phyloP scores from a whole-genome alignment of 2,329 filamentous ascomycete species.

The Ophiostoma fasciatum region DNA sequence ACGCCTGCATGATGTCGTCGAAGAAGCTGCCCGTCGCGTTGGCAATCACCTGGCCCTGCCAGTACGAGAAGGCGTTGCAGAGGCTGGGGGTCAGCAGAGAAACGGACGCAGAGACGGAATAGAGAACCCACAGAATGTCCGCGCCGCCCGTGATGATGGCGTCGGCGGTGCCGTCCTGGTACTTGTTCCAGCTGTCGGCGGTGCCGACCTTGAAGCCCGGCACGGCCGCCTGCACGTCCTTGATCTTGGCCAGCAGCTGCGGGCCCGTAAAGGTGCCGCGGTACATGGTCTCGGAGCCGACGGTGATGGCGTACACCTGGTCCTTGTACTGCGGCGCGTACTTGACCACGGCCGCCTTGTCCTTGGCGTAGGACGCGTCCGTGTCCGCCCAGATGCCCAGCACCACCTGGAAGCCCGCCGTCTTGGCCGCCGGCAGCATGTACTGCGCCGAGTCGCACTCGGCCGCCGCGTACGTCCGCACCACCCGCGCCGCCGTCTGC shows the following conservation, averaged over 20 bases:
- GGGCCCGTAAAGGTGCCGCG: conserved; percentile 6
- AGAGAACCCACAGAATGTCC: conserved; percentile 2
- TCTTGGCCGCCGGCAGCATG: conserved; percentile 7
- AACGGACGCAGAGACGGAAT: too few relatives aligned
- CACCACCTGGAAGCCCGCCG: conserved; percentile 4
- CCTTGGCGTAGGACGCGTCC: conserved; percentile 4
- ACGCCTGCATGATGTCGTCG: conserved; percentile 7
- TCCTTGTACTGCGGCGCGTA: conserved; percentile 7
- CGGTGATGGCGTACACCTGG: conserved; percentile 9
- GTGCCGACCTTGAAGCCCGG: conserved; percentile 8
- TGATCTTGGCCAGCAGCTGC: conserved; percentile 6
- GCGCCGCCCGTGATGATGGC: conserved; percentile 4
- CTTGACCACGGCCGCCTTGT: conserved; percentile 5
- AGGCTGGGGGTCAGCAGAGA: not conserved
- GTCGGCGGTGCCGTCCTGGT: conserved; percentile 8
- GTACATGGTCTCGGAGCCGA: conserved; percentile 8
- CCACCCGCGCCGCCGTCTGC: conserved; percentile 1
- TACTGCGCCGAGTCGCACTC: conserved; percentile 7
- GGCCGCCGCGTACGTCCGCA: conserved; percentile 6
- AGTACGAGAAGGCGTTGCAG: conserved; percentile 10
- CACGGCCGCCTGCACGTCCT: conserved; percentile 3
- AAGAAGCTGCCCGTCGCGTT: conserved; percentile 6
- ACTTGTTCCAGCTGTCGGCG: conserved; percentile 10
- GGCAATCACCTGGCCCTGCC: conserved; percentile 7
- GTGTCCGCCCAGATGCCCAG: conserved; percentile 8